Base-by-base conservation (phyloP, 2,329 filamentous ascomycete species). In the Pseudofabraea citricarpa region DNA sequence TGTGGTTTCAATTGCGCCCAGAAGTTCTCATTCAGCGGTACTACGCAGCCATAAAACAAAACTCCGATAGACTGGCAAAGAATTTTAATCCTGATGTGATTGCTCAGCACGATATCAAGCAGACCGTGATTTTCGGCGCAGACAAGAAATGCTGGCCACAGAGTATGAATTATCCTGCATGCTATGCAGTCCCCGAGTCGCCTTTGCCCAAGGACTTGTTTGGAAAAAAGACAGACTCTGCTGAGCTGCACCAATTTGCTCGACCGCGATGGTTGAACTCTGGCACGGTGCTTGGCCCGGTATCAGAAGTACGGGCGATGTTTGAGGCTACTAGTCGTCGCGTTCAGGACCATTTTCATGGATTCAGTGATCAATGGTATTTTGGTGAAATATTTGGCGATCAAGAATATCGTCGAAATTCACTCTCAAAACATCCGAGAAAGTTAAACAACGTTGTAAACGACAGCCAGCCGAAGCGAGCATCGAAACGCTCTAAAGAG, bases 1-100 rank as follows among this genome's bases (percentile, higher is more conserved):
- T 79, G 1, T 79, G 80, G 64, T 78, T 85, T 46, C 83, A 87
- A 58, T 65, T 86, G 2, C 79, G 81, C 0, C 73, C 78, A 3
- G 74, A 82, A 32, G 68, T 85, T 16, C 64, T 86, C 50, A 72
- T 87, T 20, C 65, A 74, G 50, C 72, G 82, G 33, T 87, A 85
- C 59, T 75, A 80, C 50, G 64, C 68, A 12, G 63, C 79, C 13
- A 58, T 75, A 15, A 64, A 68, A n/a, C 68, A 70, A 40, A 74
- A 73, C 21, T 79, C 85, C 49, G 59, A 62, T 23, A 69, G 72
- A 20, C 61, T 83, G 32, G 62, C 65, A 26, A 60, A 67, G 40
- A 70, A 67, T 29, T 79, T 79, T 49, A 74, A 74, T 2, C 55
- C 64, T 40, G 57, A 54, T 18, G 51, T 60, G 15, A 46, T 59